Evolutionary conservation across 768 basidiomycete genomes (phyloP).

Genomic region (Phanerochaete carnosa): DNA sequence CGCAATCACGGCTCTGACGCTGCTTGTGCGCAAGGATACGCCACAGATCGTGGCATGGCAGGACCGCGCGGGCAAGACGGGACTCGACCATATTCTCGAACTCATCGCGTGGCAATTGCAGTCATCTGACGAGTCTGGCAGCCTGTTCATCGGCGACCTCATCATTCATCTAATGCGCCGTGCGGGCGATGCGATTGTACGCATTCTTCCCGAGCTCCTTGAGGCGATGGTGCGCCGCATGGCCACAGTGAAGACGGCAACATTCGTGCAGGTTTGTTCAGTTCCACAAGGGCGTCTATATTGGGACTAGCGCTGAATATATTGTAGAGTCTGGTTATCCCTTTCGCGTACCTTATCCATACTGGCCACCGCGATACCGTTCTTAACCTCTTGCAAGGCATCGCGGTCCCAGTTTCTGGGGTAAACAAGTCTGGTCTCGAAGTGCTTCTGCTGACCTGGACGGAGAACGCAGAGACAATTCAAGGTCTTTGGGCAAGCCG

Average conservation of each 20-base stretch:
- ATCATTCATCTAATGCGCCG: conserved; percentile 89
- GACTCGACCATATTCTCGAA: conserved; percentile 70
- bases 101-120: conserved; percentile 78
- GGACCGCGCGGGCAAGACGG: conserved; percentile 59
- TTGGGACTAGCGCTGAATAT: not conserved
- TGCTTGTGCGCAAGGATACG: conserved; percentile 84
- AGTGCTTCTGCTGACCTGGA: conserved; percentile 89
- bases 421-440: conserved; percentile 60
- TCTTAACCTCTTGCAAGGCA: conserved; percentile 71
- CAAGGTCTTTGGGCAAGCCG: conserved; percentile 93
- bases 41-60: conserved; percentile 77
- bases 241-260: conserved; percentile 82
- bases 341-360: conserved; percentile 91
- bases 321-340: conserved; percentile 78
- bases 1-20: conserved; percentile 76
- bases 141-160: conserved; percentile 90
- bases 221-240: conserved; percentile 82
- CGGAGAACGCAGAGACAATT: conserved; percentile 91
- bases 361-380: conserved; percentile 75
- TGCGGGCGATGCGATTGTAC: conserved; percentile 74
- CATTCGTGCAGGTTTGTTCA: conserved; percentile 77
- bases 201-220: conserved; percentile 84
- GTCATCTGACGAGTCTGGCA: conserved; percentile 85
- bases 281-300: not conserved
- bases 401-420: conserved; percentile 42